A percentile compares a stretch with the other conserved stretches of the same genome.
These are phyloP conservation scores for Rhizoctonia solani DNA, from an alignment of 1,284 basidiomycete species.

Conservation along the genomic window DNA sequence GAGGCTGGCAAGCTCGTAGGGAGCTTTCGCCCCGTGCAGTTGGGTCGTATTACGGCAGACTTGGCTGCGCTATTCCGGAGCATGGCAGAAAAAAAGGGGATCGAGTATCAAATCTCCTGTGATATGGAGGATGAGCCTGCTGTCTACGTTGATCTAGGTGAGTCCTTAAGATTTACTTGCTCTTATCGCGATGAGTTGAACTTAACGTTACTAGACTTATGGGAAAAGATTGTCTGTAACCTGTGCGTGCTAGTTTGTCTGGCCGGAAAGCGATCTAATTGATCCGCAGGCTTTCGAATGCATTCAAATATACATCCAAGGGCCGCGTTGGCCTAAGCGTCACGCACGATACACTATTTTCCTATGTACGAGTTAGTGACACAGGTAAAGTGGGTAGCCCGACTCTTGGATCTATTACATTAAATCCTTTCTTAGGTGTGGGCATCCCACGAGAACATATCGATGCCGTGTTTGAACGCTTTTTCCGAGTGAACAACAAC, in stretches of 20 bases:
- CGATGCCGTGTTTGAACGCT: conserved; percentile 43
- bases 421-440: conserved; percentile 33
- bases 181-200: background rate
- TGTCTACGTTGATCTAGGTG: conserved; percentile 41
- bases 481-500: conserved; percentile 41
- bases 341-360: conserved; percentile 33
- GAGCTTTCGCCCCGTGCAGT: conserved; percentile 42
- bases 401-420: background rate
- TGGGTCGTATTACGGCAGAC: conserved; percentile 43
- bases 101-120: conserved; percentile 39
- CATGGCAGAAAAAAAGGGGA: conserved; percentile 43
- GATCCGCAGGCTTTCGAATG: conserved; percentile 41
- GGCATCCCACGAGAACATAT: conserved; percentile 41
- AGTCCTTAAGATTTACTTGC: background rate
- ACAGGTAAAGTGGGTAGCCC: conserved; percentile 36
- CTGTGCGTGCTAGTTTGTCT: background rate
- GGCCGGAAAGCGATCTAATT: background rate
- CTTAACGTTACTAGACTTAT: conserved; percentile 38
- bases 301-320: conserved; percentile 44
- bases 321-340: conserved; percentile 41
- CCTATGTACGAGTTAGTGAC: conserved; percentile 42
- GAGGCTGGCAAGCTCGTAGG: conserved; percentile 36
- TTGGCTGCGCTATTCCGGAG: conserved; percentile 45
- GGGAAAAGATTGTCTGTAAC: conserved; percentile 45
- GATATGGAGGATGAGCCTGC: conserved; percentile 36